phyloP scores from a whole-genome alignment of 2,329 filamentous ascomycete genomes.

The Huntiella savannae region DNA sequence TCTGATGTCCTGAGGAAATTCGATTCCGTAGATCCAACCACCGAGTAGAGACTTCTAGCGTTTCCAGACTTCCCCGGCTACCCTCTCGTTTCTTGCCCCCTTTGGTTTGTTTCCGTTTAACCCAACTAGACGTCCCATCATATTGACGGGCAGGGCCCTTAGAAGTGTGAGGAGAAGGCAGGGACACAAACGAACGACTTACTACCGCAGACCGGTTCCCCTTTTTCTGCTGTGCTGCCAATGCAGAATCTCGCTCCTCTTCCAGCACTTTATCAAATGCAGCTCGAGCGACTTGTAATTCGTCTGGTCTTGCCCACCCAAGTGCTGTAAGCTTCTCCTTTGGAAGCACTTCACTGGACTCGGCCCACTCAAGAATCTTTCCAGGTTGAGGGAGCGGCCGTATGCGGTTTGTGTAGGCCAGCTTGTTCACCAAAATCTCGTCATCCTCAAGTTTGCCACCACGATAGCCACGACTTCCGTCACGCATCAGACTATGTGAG shows the following conservation, averaged over 20 bases:
- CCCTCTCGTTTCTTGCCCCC: too few species aligned
- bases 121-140: too few species aligned
- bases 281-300: not conserved
- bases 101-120: too few species aligned
- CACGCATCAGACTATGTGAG: not conserved
- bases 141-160: too few species aligned
- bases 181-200: too few species aligned
- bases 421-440: not conserved
- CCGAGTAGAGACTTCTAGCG: too few species aligned
- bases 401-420: not conserved
- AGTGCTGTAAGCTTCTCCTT: not conserved
- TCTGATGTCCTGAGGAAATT: not conserved
- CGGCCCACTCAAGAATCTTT: not conserved
- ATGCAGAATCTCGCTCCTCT: too few species aligned
- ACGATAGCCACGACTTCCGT: not conserved
- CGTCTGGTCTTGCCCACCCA: not conserved
- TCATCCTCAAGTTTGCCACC: not conserved
- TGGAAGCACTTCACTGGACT: not conserved
- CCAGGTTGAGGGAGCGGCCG: not conserved
- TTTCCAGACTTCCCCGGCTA: too few species aligned
- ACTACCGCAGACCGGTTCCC: too few species aligned
- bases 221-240: too few species aligned
- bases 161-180: too few species aligned
- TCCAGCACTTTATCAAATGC: not conserved
- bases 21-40: too few species aligned